Conservation (phyloP, 2,329 filamentous ascomycete species). For the Exophiala calicioides region DNA sequence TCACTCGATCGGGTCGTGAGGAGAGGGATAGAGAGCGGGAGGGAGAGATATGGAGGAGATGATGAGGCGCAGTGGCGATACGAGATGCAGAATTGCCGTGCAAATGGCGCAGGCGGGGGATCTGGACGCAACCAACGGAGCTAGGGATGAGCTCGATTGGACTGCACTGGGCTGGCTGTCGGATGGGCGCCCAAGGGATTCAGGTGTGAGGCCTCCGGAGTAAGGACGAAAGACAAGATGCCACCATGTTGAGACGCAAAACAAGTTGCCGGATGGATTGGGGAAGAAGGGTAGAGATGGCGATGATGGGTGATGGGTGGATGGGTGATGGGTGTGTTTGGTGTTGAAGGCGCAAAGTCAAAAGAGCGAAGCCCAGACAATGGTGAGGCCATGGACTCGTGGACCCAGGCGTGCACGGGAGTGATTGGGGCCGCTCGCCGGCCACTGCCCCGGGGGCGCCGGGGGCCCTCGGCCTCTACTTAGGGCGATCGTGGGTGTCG, state of each 20-base stretch:
- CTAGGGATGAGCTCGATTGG: constrained; percentile 4
- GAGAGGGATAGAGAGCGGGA: constrained; percentile 5
- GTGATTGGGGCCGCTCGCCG: no score
- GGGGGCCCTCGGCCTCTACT: no score
- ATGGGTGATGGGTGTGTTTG: neutral
- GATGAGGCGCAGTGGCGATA: constrained; percentile 14
- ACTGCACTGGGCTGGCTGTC: neutral
- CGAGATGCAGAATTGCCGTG: constrained; percentile 4
- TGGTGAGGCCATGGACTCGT: no score
- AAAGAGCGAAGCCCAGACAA: neutral
- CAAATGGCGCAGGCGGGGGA: constrained; percentile 24
- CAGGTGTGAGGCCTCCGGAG: constrained; percentile 16
- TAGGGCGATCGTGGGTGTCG: no score
- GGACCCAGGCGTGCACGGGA: no score
- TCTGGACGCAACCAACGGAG: constrained; percentile 16
- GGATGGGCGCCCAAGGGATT: constrained; percentile 10
- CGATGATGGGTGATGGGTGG: constrained; percentile 2
- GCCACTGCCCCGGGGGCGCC: no score
- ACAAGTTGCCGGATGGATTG: neutral
- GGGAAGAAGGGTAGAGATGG: constrained; percentile 3
- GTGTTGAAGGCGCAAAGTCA: neutral
- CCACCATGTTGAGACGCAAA: constrained; percentile 21
- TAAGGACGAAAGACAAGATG: constrained; percentile 17
- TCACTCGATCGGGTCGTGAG: constrained; percentile 13
- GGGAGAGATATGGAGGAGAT: constrained; percentile 12